These are phyloP conservation scores for Penicillium palitans DNA, from an alignment of 2,329 filamentous ascomycete genomes.

Conservation along the genomic window DNA sequence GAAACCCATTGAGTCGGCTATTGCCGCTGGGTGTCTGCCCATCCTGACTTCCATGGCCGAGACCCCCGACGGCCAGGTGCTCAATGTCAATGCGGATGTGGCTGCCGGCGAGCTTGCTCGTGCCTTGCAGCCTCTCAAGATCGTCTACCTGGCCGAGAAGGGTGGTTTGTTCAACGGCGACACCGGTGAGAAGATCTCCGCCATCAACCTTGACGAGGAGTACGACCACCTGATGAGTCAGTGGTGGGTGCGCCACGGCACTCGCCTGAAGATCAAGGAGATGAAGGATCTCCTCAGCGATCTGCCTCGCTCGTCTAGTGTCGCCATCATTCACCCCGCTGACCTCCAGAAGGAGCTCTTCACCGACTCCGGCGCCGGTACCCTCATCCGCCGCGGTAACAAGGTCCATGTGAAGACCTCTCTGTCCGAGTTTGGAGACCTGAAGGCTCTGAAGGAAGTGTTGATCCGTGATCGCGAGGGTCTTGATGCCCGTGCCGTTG, in stretches of 20 bases:
- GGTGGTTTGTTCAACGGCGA: slow-evolving; percentile 93
- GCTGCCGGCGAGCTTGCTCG: slow-evolving; percentile 90
- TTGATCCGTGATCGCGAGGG: slow-evolving; percentile 79
- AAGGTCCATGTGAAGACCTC: slow-evolving; percentile 76
- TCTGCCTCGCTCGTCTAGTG: slow-evolving; percentile 86
- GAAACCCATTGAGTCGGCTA: slow-evolving; percentile 83
- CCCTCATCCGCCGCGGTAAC: slow-evolving; percentile 85
- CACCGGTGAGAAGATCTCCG: slow-evolving; percentile 91
- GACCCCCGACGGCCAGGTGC: slow-evolving; percentile 82
- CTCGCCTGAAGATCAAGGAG: slow-evolving; percentile 94
- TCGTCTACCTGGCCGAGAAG: slow-evolving; percentile 98
- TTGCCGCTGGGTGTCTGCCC: slow-evolving; percentile 86
- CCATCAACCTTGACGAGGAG: slow-evolving; percentile 96
- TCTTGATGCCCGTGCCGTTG: slow-evolving; percentile 76
- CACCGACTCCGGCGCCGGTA: slow-evolving; percentile 92
- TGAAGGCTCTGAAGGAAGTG: slow-evolving; percentile 75
- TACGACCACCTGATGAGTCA: slow-evolving; percentile 90
- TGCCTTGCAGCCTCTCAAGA: slow-evolving; percentile 88
- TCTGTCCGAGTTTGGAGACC: slow-evolving; percentile 72
- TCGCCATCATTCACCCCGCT: slow-evolving; percentile 95
- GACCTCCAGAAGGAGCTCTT: slow-evolving; percentile 96
- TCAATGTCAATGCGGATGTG: slow-evolving; percentile 98
- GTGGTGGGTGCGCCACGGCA: slow-evolving; percentile 93
- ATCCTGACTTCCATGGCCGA: slow-evolving; percentile 97
- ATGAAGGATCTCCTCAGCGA: slow-evolving; percentile 90